Evolutionary conservation across 2,329 filamentous ascomycete genomes (phyloP).

Genomic region (Cladosporium austrohemisphaericum): DNA sequence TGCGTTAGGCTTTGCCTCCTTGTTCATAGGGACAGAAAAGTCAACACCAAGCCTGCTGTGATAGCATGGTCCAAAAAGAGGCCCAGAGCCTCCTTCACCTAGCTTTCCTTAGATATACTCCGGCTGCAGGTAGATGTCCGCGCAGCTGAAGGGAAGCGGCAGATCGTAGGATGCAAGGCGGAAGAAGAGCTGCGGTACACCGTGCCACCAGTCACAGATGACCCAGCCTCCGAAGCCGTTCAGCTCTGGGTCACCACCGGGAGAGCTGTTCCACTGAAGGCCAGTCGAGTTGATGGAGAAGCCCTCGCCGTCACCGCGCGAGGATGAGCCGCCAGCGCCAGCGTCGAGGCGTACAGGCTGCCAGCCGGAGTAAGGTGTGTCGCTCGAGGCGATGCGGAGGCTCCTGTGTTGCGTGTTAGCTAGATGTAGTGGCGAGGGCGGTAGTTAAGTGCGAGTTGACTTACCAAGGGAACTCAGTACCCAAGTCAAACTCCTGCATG

Average conservation of each 20-base stretch:
- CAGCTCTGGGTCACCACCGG: conserved; percentile 7
- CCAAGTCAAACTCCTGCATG: conserved; percentile 32
- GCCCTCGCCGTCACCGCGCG: conserved; percentile 15
- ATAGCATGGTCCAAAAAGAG: too few species aligned
- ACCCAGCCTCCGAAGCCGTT: conserved; percentile 31
- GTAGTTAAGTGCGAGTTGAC: conserved; percentile 11
- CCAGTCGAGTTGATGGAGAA: conserved; percentile 33
- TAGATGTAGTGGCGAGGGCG: not conserved
- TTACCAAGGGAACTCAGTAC: conserved; percentile 27
- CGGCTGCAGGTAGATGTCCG: conserved; percentile 29
- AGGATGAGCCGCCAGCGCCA: conserved; percentile 19
- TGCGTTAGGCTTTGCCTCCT: too few species aligned
- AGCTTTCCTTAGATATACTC: conserved; percentile 27
- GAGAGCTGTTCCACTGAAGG: conserved; percentile 29
- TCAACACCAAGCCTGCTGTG: too few species aligned
- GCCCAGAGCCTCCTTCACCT: too few species aligned
- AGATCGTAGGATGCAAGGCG: conserved; percentile 23
- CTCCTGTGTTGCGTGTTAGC: not conserved
- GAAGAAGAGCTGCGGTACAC: conserved; percentile 32
- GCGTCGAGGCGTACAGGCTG: conserved; percentile 31
- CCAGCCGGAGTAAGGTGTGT: conserved; percentile 31
- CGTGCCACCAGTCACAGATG: conserved; percentile 14
- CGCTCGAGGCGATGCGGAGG: conserved; percentile 18
- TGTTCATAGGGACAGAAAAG: too few species aligned
- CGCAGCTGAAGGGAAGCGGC: conserved; percentile 28